These are phyloP conservation scores for Acacia melanoxylon DNA, from an alignment of 306 rosid genomes.

Conservation along the genomic window DNA sequence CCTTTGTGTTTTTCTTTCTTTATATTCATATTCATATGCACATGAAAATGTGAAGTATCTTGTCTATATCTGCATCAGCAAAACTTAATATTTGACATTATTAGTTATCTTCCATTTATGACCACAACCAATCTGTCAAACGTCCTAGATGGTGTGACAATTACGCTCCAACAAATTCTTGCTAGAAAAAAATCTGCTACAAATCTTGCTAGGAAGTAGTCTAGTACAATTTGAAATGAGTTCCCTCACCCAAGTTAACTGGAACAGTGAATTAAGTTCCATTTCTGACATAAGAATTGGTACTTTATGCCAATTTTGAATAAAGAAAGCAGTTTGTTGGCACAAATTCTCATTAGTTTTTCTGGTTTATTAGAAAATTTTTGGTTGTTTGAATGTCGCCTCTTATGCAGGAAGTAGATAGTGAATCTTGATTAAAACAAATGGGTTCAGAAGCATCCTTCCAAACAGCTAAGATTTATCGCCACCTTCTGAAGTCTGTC, in stretches of 20 bases:
- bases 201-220: neutral
- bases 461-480: conserved; percentile 65
- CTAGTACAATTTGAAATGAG: neutral
- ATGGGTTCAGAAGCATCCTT: conserved; percentile 61
- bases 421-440: conserved; percentile 28
- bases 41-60: neutral
- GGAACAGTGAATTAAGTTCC: neutral
- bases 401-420: conserved; percentile 37
- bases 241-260: neutral
- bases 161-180: neutral
- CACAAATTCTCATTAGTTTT: neutral
- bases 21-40: neutral
- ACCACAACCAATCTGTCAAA: neutral
- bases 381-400: neutral
- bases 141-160: neutral
- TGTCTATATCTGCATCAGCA: neutral
- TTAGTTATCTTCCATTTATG: neutral
- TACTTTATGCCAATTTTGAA: neutral
- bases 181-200: neutral
- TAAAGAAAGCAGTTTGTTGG: neutral
- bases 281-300: neutral
- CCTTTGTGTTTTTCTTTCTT: neutral
- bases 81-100: neutral
- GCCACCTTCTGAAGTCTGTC: conserved; percentile 73
- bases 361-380: neutral